Conservation (phyloP, 352 stramenopile genomes). For the Phytophthora pinifolia region DNA sequence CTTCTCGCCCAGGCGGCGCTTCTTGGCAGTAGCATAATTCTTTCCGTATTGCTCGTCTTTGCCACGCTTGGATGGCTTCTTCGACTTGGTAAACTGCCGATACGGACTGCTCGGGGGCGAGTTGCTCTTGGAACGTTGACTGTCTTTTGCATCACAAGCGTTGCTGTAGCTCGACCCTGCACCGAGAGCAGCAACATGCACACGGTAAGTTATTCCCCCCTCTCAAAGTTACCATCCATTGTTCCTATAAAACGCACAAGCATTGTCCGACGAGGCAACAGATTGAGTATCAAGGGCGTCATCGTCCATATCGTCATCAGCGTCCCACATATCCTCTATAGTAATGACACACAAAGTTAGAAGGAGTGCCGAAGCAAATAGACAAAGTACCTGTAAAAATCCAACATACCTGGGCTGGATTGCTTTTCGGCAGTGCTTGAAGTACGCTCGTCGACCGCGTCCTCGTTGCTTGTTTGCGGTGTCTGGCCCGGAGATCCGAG, state of each 20-base stretch:
- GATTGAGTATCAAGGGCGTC: constrained; percentile 29
- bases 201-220: no score
- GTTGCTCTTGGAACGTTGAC: constrained; percentile 12
- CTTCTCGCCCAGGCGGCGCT: constrained; percentile 24
- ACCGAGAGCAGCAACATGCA: constrained; percentile 6
- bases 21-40: constrained; percentile 29
- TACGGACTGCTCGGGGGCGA: constrained; percentile 7
- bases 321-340: constrained; percentile 25
- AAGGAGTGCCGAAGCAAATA: constrained; percentile 1
- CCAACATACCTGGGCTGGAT: constrained; percentile 38
- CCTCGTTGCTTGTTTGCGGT: constrained; percentile 27
- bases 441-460: constrained; percentile 34
- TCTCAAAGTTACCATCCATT: no score
- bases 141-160: constrained; percentile 20
- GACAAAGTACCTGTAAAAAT: constrained; percentile 3
- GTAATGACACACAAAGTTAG: neutral
- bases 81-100: constrained; percentile 8
- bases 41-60: constrained; percentile 41
- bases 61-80: constrained; percentile 26
- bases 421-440: constrained; percentile 34
- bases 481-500: constrained; percentile 18
- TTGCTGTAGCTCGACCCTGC: constrained; percentile 35
- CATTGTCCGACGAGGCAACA: constrained; percentile 25
- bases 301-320: constrained; percentile 31
- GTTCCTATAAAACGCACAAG: constrained; percentile 15